Evolutionary conservation across 768 basidiomycete species (phyloP), one percentile per base, ranked within the genome.

Genomic region (Serendipita sp.): DNA sequence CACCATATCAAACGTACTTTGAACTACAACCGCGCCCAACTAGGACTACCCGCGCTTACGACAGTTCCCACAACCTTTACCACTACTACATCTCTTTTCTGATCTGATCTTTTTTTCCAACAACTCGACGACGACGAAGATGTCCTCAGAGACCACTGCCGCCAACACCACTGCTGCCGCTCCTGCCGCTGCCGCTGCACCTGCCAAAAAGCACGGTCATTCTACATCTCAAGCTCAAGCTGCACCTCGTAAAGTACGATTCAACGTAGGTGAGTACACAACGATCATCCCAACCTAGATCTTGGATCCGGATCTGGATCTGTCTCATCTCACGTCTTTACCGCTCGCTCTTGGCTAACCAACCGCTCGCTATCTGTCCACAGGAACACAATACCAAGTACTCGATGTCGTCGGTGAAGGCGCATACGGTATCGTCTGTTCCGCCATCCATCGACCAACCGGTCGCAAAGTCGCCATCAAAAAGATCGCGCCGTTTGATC

Each of bases 401-500:
- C 81, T 89, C 68, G 87, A 89, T 77, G 85, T 89, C 71, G 88
- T 93, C 65, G 89, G 89, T 58, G 89, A 91, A 73, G 89, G 92
- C 30, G 92, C 92, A 63, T 94, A 95, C 72, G 95, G 95, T 62
- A 89, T 95, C 71, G 94, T 97, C 66, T 92, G 89, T 75, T 94
- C 93, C 28, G 94, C 94, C 3, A 77, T 93, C 2, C 93, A 98
- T 72, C 74, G 83, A 67, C 86, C 91, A 1, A 89, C 88, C 63
- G 85, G 86, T 63, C 86, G 90, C 66, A 91, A 91, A 74, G 95
- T 98, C 67, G 94, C 94, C 64, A 93, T 96, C 79, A 96, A 96
- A 80, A 90, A 90, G 77, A 92, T 96, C 75, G 85, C 88, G 0
- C 92, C 92, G 3, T 96, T 95, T 69, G 93, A 95, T 73, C 92